Evolutionary conservation across 1,284 basidiomycete genomes (phyloP), one percentile per base, ranked within the genome.

Genomic region (Tetrapyrgos nigripes): DNA sequence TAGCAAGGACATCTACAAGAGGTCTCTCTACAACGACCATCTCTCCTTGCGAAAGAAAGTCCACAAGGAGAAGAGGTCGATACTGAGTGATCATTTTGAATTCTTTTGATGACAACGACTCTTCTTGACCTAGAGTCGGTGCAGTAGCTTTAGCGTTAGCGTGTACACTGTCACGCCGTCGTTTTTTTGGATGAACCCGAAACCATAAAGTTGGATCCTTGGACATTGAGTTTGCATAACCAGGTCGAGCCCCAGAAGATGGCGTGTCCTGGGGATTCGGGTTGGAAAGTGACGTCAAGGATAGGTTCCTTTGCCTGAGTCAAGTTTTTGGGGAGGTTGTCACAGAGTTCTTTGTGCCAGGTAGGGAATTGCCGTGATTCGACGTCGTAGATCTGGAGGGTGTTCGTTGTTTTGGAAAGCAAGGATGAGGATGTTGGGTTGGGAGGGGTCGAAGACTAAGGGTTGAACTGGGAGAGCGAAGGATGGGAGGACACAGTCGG

Each of bases 1-100:
- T 87, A 44, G 85, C 85, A 17, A 96, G 81, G 47, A 97, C 86
- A 72, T 97, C 96, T 46, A 93, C 88, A 66, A 94, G 79, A 3
- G 96, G 96, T 58, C 94, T 82, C 74, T 98, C 96, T 1, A 97
- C 90, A 1, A 98, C 85, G 11, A 95, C 83, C 61, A 98, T 74
- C 73, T 98, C 96, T 8, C 83, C 82, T 26, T 81, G 74, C 1
- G 73, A 82, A 28, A 95, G 70, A 70, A 92, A 94, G 61, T 92
- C 94, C n/a, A 91, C 86, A 48, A 85, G 80, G 26, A 95, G 77
- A 28, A 97, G 81, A 2, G 91, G 88, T 53, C 93, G 87, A 73
- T 96, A 98, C 61, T 89, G 87, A 62, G 89, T 90, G 59, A 93
- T 80, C 64, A 95, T 82, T 70, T 86, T 90, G 69, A 91, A 82